phyloP scores from a whole-genome alignment of 2,329 filamentous ascomycete genomes.

The Aureobasidium sp. region DNA sequence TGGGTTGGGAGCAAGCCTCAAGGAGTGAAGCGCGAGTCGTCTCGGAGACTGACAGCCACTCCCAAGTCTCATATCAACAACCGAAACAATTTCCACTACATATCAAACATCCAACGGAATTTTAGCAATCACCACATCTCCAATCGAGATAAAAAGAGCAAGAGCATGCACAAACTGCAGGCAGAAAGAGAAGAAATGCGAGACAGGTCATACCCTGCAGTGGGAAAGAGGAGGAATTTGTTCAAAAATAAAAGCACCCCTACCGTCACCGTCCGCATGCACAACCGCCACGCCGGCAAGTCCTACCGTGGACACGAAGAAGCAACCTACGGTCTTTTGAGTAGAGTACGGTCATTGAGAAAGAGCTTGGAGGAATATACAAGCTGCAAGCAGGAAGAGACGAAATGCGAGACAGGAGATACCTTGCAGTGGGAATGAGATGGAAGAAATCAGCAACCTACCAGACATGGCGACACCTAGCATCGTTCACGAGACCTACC shows the following conservation, averaged over 20 bases:
- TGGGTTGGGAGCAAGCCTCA: too few species aligned
- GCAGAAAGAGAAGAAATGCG: conserved; percentile 12
- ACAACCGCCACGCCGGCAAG: too few species aligned
- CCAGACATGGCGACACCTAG: neutral
- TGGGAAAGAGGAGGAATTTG: neutral
- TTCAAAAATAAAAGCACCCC: neutral
- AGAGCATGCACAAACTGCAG: conserved; percentile 1
- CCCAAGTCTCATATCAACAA: neutral
- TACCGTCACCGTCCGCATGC: neutral
- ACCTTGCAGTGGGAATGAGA: neutral
- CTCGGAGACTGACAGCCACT: neutral
- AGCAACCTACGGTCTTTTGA: neutral
- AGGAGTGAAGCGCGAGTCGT: neutral
- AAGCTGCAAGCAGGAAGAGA: neutral
- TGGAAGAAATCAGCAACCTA: neutral
- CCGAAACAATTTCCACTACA: neutral
- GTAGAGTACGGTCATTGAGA: neutral
- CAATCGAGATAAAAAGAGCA: neutral
- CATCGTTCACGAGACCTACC: neutral
- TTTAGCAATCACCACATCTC: too few species aligned
- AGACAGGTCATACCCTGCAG: neutral
- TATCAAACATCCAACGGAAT: neutral
- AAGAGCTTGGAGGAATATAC: neutral
- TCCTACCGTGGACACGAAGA: too few species aligned
- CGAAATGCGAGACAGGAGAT: neutral